Conservation (phyloP, 306 rosid genomes). For the Neltuma alba region DNA sequence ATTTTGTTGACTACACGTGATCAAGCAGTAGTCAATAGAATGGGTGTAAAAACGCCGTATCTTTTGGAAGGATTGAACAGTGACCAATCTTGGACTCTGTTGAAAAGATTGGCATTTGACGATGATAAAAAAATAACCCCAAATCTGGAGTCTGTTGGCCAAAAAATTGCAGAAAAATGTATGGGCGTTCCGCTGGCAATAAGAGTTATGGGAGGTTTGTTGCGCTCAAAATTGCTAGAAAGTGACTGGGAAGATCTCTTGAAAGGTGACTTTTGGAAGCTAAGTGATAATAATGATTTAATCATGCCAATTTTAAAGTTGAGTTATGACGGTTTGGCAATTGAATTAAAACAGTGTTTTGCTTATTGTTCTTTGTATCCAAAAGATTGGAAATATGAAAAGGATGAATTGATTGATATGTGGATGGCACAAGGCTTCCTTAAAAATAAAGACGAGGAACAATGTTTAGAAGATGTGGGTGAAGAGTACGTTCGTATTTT, state of each 20-base stretch:
- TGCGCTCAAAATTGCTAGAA: neutral
- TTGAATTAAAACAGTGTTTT: neutral
- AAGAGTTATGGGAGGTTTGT: neutral
- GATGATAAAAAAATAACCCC: no score
- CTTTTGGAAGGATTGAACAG: neutral
- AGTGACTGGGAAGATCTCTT: neutral
- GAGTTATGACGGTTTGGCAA: neutral
- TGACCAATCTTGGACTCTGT: neutral
- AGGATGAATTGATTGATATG: neutral
- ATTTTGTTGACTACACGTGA: neutral
- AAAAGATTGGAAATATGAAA: neutral
- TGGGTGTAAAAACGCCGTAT: neutral
- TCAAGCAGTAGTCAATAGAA: neutral
- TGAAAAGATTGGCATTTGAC: neutral
- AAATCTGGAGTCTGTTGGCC: neutral
- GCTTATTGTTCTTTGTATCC: slow-evolving; percentile 8
- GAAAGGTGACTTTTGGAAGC: no score
- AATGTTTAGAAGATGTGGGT: neutral
- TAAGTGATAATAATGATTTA: neutral
- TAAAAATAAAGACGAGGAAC: neutral
- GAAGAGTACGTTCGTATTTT: neutral
- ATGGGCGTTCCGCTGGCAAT: neutral
- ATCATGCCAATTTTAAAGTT: neutral
- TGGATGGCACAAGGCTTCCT: slow-evolving; percentile 3
- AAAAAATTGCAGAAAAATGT: neutral